Conservation (phyloP, 306 rosid species). For the Glycyrrhiza uralensis region DNA sequence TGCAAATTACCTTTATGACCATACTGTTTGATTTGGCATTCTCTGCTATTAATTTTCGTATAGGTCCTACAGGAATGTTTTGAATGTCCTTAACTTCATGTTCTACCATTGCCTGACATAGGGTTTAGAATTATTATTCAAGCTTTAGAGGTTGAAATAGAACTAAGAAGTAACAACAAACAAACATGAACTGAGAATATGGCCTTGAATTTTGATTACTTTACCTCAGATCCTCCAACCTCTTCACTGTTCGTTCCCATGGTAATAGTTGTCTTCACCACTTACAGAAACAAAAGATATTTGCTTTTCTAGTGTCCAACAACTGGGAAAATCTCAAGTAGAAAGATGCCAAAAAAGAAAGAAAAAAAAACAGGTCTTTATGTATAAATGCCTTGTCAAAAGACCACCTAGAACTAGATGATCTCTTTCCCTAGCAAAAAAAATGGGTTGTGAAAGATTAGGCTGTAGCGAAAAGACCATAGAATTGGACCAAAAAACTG, state of each 20-base stretch:
- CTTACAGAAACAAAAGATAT: slow-evolving; percentile 21
- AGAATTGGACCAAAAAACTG: not conserved
- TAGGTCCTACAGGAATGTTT: slow-evolving; percentile 34
- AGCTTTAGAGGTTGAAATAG: not conserved
- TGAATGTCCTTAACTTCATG: slow-evolving; percentile 42
- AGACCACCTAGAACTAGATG: not conserved
- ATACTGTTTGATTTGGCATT: slow-evolving; percentile 71
- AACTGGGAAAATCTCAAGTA: not conserved
- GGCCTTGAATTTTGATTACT: slow-evolving; percentile 17
- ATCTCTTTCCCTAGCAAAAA: not conserved
- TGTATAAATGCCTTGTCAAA: not conserved
- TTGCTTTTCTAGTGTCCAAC: not conserved
- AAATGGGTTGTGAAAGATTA: not conserved
- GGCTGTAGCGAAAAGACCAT: slow-evolving; percentile 1
- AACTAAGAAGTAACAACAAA: not conserved
- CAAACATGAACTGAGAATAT: slow-evolving; percentile 4
- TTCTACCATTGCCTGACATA: slow-evolving; percentile 30
- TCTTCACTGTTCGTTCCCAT: slow-evolving; percentile 62
- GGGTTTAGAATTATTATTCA: slow-evolving; percentile 4
- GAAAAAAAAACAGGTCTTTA: not conserved
- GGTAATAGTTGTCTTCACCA: slow-evolving; percentile 25
- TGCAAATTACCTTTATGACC: slow-evolving; percentile 63
- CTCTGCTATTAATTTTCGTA: slow-evolving; percentile 46
- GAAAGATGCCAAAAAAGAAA: not conserved
- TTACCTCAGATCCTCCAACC: slow-evolving; percentile 50